These are phyloP conservation scores for Russula emetica DNA, from an alignment of 768 basidiomycete species.

Conservation along the genomic window DNA sequence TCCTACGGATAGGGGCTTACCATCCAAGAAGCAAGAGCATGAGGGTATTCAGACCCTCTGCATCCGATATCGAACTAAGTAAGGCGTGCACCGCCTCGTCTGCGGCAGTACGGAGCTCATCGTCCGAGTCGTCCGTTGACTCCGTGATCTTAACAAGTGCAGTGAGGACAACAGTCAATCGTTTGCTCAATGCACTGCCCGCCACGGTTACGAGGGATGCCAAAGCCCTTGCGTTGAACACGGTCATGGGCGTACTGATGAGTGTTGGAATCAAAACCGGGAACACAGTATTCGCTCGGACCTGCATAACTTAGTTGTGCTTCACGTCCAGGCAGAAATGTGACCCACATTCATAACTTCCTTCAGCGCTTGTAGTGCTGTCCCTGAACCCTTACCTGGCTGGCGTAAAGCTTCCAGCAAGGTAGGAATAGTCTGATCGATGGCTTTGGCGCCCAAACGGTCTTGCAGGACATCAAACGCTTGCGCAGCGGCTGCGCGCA, in stretches of 20 bases:
- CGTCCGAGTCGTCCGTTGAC: slow-evolving; percentile 50
- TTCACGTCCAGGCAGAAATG: neutral
- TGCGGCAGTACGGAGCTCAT: slow-evolving; percentile 66
- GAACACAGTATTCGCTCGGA: slow-evolving; percentile 93
- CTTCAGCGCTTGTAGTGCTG: slow-evolving; percentile 85
- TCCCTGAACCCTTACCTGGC: slow-evolving; percentile 91
- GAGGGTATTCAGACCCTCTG: slow-evolving; percentile 83
- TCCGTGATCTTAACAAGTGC: slow-evolving; percentile 79
- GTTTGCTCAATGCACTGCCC: slow-evolving; percentile 80
- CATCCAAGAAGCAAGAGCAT: slow-evolving; percentile 89
- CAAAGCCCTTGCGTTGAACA: slow-evolving; percentile 91
- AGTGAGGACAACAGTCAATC: slow-evolving; percentile 71
- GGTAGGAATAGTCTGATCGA: slow-evolving; percentile 96
- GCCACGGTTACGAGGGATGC: slow-evolving; percentile 91
- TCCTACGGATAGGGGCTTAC: slow-evolving; percentile 41
- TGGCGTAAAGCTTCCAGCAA: slow-evolving; percentile 88
- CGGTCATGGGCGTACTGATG: slow-evolving; percentile 84
- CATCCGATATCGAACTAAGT: slow-evolving; percentile 73
- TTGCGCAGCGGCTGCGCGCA: slow-evolving; percentile 84
- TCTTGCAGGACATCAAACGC: slow-evolving; percentile 93
- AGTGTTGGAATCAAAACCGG: slow-evolving; percentile 94
- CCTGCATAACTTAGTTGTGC: slow-evolving; percentile 43
- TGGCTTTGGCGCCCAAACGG: slow-evolving; percentile 82
- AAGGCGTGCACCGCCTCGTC: slow-evolving; percentile 72
- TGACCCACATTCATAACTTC: slow-evolving; percentile 88